Percentiles rank a stretch among this genome's conserved stretches.
Conservation (phyloP, 306 rosid species). For the Cucurbita pepo region DNA sequence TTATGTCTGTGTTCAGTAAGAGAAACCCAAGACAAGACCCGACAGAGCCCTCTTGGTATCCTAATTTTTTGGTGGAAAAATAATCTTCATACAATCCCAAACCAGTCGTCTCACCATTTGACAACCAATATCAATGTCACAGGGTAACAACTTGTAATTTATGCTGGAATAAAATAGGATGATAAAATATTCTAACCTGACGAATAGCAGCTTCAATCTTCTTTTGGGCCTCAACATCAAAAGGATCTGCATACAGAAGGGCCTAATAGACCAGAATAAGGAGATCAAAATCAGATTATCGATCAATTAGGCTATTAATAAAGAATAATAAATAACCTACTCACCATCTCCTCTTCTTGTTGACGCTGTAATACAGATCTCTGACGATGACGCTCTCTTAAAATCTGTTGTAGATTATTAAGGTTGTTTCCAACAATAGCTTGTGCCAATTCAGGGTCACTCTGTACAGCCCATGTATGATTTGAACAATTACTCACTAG, state of each 20-base stretch:
- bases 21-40: neutral
- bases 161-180: neutral
- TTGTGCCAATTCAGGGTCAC: conserved; percentile 88
- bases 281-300: neutral
- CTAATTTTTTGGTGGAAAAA: neutral
- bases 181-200: conserved; percentile 37
- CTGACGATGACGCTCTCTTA: conserved; percentile 43
- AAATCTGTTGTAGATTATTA: conserved; percentile 54
- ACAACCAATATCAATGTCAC: neutral
- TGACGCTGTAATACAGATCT: conserved; percentile 43
- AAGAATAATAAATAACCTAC: conserved; percentile 5
- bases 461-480: conserved; percentile 22
- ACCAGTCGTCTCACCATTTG: neutral
- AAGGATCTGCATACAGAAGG: conserved; percentile 88
- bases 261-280: conserved; percentile 33
- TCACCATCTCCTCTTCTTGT: conserved; percentile 79
- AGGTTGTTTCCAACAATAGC: conserved; percentile 66
- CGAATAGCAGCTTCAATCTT: conserved; percentile 96
- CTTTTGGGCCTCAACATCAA: conserved; percentile 93
- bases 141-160: neutral
- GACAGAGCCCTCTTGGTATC: neutral
- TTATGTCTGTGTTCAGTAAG: neutral
- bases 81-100: neutral
- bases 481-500: neutral
- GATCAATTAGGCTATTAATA: neutral